A percentile compares a stretch with the other conserved stretches of the same genome.
These are phyloP conservation scores for Ceratocystis albifundus DNA, from an alignment of 2,329 filamentous ascomycete genomes.

Conservation along the genomic window DNA sequence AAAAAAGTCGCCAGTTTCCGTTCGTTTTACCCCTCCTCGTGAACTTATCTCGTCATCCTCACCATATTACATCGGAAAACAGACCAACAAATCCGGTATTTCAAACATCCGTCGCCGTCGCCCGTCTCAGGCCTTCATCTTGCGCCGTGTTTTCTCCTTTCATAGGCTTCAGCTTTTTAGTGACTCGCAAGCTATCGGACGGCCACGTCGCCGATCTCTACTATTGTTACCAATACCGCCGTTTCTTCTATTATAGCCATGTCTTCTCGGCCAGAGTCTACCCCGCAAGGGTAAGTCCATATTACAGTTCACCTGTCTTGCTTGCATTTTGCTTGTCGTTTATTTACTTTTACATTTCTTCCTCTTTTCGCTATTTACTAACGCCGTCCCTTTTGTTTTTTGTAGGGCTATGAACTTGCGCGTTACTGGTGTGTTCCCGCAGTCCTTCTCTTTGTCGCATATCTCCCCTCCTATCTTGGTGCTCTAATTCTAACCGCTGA, in stretches of 20 bases:
- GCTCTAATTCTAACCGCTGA: slow-evolving; percentile 2
- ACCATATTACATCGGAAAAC: too few relatives aligned
- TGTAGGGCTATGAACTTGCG: slow-evolving; percentile 72
- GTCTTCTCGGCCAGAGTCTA: slow-evolving; percentile 17
- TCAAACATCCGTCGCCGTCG: too few relatives aligned
- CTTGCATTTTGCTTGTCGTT: not conserved
- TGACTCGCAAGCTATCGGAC: not conserved
- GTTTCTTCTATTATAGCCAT: slow-evolving; percentile 10
- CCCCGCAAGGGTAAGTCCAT: slow-evolving; percentile 24
- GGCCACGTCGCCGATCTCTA: not conserved
- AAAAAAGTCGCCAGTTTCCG: not conserved
- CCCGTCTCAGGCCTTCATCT: too few relatives aligned
- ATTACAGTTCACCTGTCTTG: slow-evolving; percentile 19
- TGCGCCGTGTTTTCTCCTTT: not conserved
- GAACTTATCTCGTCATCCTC: not conserved
- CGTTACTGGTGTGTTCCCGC: slow-evolving; percentile 66
- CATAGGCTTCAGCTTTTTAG: not conserved
- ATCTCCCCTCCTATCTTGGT: not conserved
- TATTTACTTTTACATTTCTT: not conserved
- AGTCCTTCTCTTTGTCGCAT: not conserved
- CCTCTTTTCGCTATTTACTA: slow-evolving; percentile 26
- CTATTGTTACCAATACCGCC: not conserved
- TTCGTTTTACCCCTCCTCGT: slow-evolving; percentile 4
- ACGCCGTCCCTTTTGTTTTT: slow-evolving; percentile 25
- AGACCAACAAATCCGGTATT: too few relatives aligned